Evolutionary conservation across 495 filamentous ascomycete genomes (phyloP), one percentile per base, ranked within the genome.

Genomic region (Podospora bellae-mahoneyi): DNA sequence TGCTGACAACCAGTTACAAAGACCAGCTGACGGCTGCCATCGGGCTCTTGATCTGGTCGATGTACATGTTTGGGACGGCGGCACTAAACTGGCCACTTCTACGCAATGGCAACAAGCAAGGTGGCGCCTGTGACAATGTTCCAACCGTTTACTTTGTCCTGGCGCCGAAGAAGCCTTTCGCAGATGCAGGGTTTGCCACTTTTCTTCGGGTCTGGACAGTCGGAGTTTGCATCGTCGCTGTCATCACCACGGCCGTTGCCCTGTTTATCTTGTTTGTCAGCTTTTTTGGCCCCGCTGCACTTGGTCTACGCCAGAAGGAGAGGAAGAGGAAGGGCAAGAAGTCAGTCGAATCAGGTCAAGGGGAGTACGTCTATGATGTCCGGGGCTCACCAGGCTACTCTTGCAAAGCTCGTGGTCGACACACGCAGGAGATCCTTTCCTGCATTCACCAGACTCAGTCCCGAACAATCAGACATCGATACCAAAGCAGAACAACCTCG

Each of bases 91-190:
- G 73, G 71, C 73, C 73, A 19, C 69, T 76, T 2, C 57, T 73
- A 4, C 71, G 73, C 53, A 65, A 73, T 67, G 75, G 75, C 15
- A 70, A 55, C 69, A 76, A 76, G 60, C 4, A 67, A 4, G 69
- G 64, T 53, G 72, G 72, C 9, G 55, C 20, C 9, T 76, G 75
- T 68, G 68, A 75, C 68, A 58, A 73, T 54, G 69, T 73, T 2
- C 71, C 71, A n/a, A 76, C 73, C n/a, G 73, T 76, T 9, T 75
- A 73, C 57, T 76, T 76, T 9, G 73, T 76, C 18, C 56, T 76
- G 4, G 73, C 73, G 3, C 71, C 73, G 27, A 75, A 76, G 64
- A 76, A 75, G 59, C 75, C 73, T 1, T 76, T 75, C 23, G 60
- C 53, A 60, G 73, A 75, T 30, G 3, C 34, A 1, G 67, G 72